These are phyloP conservation scores for Quercus ilex DNA, from an alignment of 306 rosid genomes.

Conservation along the genomic window DNA sequence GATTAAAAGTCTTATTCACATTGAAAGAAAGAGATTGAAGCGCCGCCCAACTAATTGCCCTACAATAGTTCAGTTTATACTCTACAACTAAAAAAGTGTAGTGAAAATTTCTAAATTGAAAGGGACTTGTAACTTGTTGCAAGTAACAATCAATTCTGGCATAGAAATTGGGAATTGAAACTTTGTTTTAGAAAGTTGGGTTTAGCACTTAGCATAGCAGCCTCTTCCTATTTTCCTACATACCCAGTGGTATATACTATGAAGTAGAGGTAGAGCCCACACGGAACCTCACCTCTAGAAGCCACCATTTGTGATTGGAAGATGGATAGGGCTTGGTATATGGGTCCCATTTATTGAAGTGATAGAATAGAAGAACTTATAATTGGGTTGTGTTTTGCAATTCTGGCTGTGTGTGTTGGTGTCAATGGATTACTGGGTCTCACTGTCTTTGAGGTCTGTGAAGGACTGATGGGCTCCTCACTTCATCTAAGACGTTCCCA, in stretches of 20 bases:
- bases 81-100: too few relatives aligned
- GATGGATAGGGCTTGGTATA: background rate
- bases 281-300: background rate
- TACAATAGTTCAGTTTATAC: too few relatives aligned
- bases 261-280: background rate
- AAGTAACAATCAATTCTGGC: background rate
- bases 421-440: background rate
- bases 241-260: background rate
- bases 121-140: background rate
- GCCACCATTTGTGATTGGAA: background rate
- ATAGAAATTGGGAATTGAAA: background rate
- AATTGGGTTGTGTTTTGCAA: too few relatives aligned
- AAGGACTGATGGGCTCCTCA: background rate
- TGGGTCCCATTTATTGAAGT: background rate
- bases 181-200: background rate
- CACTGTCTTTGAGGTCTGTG: background rate
- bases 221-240: background rate
- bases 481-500: background rate
- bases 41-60: background rate
- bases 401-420: background rate
- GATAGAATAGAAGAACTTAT: too few relatives aligned
- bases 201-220: background rate
- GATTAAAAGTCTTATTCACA: background rate
- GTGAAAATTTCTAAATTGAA: background rate
- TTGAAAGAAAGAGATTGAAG: background rate